Conservation (phyloP, 805 yeast species). For the Schwanniomyces yamadae region DNA sequence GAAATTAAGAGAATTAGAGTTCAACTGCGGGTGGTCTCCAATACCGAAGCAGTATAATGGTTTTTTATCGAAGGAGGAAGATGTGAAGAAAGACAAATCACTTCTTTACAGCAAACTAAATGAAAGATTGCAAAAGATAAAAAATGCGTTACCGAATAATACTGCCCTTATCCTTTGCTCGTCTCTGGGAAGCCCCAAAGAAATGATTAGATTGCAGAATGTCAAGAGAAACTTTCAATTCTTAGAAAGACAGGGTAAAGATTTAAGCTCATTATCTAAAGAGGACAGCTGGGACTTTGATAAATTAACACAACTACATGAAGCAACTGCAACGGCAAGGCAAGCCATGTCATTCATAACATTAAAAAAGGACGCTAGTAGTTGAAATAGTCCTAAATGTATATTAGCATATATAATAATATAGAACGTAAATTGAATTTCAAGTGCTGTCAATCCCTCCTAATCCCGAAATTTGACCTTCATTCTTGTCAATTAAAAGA, state of each 20-base stretch:
- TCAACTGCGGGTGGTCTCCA: slow-evolving; percentile 27
- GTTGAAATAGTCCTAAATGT: neutral
- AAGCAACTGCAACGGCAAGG: slow-evolving; percentile 53
- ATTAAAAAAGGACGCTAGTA: slow-evolving; percentile 30
- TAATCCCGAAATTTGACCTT: slow-evolving; percentile 22
- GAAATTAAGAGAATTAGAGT: slow-evolving; percentile 60
- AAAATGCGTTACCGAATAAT: slow-evolving; percentile 52
- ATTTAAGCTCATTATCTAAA: slow-evolving; percentile 37
- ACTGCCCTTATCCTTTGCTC: slow-evolving; percentile 62
- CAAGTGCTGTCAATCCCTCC: slow-evolving; percentile 4
- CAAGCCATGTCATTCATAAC: slow-evolving; percentile 57
- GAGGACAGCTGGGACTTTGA: slow-evolving; percentile 52
- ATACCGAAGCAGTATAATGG: slow-evolving; percentile 23
- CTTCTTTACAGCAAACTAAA: slow-evolving; percentile 36
- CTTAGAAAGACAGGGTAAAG: slow-evolving; percentile 40
- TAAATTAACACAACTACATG: slow-evolving; percentile 46
- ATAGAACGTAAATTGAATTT: neutral
- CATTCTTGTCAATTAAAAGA: slow-evolving; percentile 21
- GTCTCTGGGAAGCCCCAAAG: slow-evolving; percentile 60
- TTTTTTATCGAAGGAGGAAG: slow-evolving; percentile 7
- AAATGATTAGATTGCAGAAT: slow-evolving; percentile 45
- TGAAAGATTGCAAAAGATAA: slow-evolving; percentile 46
- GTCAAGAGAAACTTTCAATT: slow-evolving; percentile 43
- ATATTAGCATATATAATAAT: neutral
- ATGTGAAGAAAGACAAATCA: slow-evolving; percentile 8